Evolutionary conservation across 306 rosid species (phyloP).

Genomic region (Morella rubra): DNA sequence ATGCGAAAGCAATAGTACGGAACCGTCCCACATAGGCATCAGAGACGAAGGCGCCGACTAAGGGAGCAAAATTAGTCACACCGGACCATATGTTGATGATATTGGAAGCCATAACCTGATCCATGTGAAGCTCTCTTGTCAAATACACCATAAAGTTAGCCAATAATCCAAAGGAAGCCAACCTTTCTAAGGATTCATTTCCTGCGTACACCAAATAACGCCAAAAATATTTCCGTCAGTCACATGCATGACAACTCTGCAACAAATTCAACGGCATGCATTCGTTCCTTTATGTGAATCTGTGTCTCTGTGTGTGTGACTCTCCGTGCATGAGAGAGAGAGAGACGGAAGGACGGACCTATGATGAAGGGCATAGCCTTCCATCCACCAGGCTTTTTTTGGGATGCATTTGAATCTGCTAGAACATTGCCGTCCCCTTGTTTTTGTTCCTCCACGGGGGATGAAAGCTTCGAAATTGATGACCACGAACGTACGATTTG

Average conservation of each 20-base stretch:
- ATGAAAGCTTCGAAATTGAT: background rate
- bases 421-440: conserved; percentile 1
- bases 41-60: conserved; percentile 81
- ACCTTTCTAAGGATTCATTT: conserved; percentile 80
- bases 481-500: background rate
- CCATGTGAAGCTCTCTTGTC: conserved; percentile 56
- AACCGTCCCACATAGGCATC: conserved; percentile 77
- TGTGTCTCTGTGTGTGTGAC: background rate
- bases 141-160: conserved; percentile 86
- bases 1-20: conserved; percentile 65
- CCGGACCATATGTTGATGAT: conserved; percentile 66
- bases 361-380: conserved; percentile 79
- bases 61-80: conserved; percentile 56
- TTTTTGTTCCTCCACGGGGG: conserved; percentile 2
- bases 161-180: conserved; percentile 67
- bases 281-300: background rate
- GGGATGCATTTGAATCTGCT: conserved; percentile 13
- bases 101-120: conserved; percentile 66
- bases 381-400: conserved; percentile 76
- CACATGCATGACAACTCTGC: background rate
- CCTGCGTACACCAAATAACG: conserved; percentile 37
- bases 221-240: conserved; percentile 3
- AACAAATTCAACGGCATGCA: background rate
- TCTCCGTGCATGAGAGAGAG: background rate
- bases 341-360: conserved; percentile 42